phyloP scores from a whole-genome alignment of 1,284 basidiomycete genomes.

The Ganoderma resinaceum region DNA sequence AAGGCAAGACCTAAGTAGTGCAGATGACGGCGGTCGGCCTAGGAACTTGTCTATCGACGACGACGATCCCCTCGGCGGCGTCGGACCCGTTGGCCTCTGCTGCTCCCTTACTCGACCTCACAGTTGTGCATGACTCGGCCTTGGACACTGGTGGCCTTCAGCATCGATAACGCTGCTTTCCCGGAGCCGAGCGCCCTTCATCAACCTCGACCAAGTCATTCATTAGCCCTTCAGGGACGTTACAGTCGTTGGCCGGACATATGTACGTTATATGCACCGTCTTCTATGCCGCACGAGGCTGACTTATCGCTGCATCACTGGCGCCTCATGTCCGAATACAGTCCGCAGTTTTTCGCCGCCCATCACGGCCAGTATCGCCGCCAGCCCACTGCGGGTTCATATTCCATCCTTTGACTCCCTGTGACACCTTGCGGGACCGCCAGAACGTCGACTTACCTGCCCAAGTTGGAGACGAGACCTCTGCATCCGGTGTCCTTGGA shows the following conservation, averaged over 20 bases:
- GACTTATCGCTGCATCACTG: not conserved
- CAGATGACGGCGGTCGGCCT: too few species aligned
- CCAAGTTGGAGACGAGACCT: not conserved
- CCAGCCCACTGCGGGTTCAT: too few species aligned
- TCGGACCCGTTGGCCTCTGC: too few species aligned
- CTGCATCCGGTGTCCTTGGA: not conserved
- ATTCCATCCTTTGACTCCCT: not conserved
- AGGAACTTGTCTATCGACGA: too few species aligned
- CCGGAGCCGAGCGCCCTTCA: too few species aligned
- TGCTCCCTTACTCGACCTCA: too few species aligned
- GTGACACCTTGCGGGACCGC: not conserved
- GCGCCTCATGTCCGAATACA: not conserved
- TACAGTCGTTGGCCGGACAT: not conserved
- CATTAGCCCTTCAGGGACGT: not conserved
- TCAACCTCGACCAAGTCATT: too few species aligned
- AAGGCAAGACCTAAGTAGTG: too few species aligned
- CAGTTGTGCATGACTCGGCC: too few species aligned
- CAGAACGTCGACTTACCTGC: not conserved
- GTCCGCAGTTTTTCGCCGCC: not conserved
- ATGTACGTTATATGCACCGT: not conserved
- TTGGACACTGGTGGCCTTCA: too few species aligned
- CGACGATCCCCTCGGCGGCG: too few species aligned
- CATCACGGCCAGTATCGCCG: not conserved
- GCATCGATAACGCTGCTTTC: too few species aligned
- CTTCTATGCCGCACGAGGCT: slow-evolving; percentile 5